phyloP scores from a whole-genome alignment of 768 basidiomycete species.

The Tulasnella sp. region DNA sequence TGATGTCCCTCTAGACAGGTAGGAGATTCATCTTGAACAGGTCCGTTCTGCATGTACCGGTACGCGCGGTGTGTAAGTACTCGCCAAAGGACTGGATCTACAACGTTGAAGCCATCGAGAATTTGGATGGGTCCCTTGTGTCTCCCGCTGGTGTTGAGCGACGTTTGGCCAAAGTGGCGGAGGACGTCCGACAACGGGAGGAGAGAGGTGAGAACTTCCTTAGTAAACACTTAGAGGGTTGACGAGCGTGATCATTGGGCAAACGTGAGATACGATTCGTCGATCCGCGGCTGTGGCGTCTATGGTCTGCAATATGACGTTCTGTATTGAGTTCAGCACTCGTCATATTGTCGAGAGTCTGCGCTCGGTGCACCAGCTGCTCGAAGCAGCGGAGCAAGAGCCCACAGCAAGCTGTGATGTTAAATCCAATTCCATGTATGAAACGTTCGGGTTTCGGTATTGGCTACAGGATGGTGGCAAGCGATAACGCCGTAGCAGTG shows the following conservation, averaged over 20 bases:
- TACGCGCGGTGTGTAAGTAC: slow-evolving; percentile 56
- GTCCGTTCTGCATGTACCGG: slow-evolving; percentile 53
- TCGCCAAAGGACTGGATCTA: slow-evolving; percentile 82
- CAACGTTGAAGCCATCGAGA: slow-evolving; percentile 65
- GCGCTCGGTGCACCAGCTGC: too few species aligned
- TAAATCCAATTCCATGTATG: too few species aligned
- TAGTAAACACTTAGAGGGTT: slow-evolving; percentile 72
- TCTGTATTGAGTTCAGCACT: too few species aligned
- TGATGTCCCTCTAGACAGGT: too few species aligned
- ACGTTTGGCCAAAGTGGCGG: slow-evolving; percentile 51
- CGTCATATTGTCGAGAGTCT: too few species aligned
- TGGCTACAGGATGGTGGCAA: too few species aligned
- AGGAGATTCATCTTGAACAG: slow-evolving; percentile 70
- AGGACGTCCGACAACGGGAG: slow-evolving; percentile 60
- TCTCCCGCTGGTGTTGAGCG: slow-evolving; percentile 51
- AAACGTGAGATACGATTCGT: slow-evolving; percentile 53
- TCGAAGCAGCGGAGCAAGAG: too few species aligned
- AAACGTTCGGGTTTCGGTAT: too few species aligned
- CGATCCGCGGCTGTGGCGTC: not conserved
- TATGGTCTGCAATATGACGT: too few species aligned
- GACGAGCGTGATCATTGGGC: slow-evolving; percentile 86
- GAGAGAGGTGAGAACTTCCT: slow-evolving; percentile 60
- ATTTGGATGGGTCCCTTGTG: slow-evolving; percentile 45
- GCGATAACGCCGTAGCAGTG: too few species aligned
- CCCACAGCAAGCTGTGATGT: too few species aligned